Evolutionary conservation across 192 early-diverging fungal genomes (phyloP).

Genomic region (Gorgonomyces haynaldii): DNA sequence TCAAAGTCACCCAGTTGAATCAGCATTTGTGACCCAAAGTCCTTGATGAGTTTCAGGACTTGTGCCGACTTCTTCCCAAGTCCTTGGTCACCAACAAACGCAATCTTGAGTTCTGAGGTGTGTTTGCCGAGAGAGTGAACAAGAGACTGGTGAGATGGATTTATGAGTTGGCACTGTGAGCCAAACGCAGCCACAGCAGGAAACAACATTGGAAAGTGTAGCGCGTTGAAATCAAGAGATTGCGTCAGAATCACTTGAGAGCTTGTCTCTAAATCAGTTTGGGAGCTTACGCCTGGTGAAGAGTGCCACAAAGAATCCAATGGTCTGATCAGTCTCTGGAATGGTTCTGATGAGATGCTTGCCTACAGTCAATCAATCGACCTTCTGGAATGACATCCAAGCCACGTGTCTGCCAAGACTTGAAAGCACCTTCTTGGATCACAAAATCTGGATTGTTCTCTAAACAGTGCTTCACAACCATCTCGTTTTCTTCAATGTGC

Average conservation of each 20-base stretch:
- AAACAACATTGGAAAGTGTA: too few relatives aligned
- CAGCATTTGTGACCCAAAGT: constrained; percentile 15
- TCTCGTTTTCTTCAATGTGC: constrained; percentile 85
- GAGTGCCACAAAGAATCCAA: constrained; percentile 95
- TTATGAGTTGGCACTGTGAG: too few relatives aligned
- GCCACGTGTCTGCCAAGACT: constrained; percentile 72
- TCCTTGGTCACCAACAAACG: constrained; percentile 20
- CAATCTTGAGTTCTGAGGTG: constrained; percentile 16
- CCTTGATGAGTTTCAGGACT: constrained; percentile 15
- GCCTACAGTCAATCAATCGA: constrained; percentile 28
- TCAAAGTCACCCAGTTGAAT: constrained; percentile 21
- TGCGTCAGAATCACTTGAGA: too few relatives aligned
- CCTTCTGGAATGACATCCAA: constrained; percentile 29
- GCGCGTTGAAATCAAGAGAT: too few relatives aligned
- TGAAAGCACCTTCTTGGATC: constrained; percentile 48
- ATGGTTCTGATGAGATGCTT: constrained; percentile 59
- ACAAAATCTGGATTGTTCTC: constrained; percentile 39
- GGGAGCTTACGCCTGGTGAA: too few relatives aligned
- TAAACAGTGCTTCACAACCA: constrained; percentile 71
- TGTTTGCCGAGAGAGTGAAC: too few relatives aligned
- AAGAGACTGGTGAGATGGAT: too few relatives aligned
- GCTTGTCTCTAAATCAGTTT: too few relatives aligned
- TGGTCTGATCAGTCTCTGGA: constrained; percentile 70
- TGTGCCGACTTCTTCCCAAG: constrained; percentile 9
- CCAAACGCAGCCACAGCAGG: too few relatives aligned